Base-by-base conservation (phyloP, 2,329 filamentous ascomycete species). In the Ophiocordyceps camponoti-leonardi region DNA sequence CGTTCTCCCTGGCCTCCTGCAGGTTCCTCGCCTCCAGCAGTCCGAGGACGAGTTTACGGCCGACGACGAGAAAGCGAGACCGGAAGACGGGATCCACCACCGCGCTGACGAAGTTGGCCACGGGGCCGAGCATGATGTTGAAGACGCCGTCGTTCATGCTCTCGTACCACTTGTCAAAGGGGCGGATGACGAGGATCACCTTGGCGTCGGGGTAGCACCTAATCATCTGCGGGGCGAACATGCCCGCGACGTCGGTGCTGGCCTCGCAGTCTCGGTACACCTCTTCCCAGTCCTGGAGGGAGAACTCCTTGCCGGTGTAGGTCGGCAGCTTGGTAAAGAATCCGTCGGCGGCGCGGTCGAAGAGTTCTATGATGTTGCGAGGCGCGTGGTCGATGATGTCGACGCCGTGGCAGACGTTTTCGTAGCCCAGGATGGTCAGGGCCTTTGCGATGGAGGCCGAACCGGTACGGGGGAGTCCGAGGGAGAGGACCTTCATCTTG, bases 401-500 rank as follows among this genome's bases (percentile, higher is more conserved):
- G 42, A 56, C 44, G 6, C 53, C 53, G 40, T 63, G 61, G 45
- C 60, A 57, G 7, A 62, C 60, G 40, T 58, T 51, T 6, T 57
- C 42, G 48, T 61, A 63, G 45, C 60, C 60, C 0, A 63, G 50
- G 2, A 55, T 51, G 0, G 51, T 51, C 33, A 62, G 57, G 1
- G 61, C 61, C 8, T 57, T 49, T 1, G 54, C 53, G 39, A 64
- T 57, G n/a, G 61, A 64, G 1, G 56, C 55, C 18, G 57, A 54
- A 7, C 59, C 61, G 2, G 61, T 61, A 10, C 59, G 56, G 1
- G 54, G 52, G 7, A 61, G 53, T 6, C 60, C 59, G 0, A 30
- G 28, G 6, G 28, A 30, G 12, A 30, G 28, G 6, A 30, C 28
- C 12, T 30, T 30, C 28, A 30, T 30, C 12, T 6, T 30, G 28